Percentiles rank a stretch among this genome's conserved stretches.
phyloP scores from a whole-genome alignment of 441 rosid genomes.

The Syzygium syzygioides region DNA sequence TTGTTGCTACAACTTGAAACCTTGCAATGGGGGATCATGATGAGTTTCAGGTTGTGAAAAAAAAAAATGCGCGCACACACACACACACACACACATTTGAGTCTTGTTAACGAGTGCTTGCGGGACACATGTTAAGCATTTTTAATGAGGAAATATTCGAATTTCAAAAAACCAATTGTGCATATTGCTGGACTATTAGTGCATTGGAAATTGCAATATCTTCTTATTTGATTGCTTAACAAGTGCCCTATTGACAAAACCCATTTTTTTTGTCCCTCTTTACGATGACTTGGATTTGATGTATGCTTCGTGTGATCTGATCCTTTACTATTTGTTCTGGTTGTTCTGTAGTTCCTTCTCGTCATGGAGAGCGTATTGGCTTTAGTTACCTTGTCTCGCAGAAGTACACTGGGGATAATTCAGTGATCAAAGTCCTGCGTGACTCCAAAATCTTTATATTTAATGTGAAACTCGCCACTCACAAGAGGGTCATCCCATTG shows the following conservation, averaged over 20 bases:
- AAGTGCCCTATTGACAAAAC: not conserved
- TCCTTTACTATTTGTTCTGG: not conserved
- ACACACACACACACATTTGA: not conserved
- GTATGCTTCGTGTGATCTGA: not conserved
- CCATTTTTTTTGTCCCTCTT: not conserved
- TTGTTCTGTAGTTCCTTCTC: conserved; percentile 68
- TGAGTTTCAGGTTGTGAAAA: not conserved
- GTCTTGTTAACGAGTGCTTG: not conserved
- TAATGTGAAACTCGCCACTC: conserved; percentile 73
- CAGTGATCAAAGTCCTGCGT: conserved; percentile 71
- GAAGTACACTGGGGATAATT: conserved; percentile 82
- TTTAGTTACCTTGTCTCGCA: conserved; percentile 94
- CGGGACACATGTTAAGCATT: not conserved
- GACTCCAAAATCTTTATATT: conserved; percentile 46
- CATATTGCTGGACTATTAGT: not conserved
- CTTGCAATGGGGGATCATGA: not conserved
- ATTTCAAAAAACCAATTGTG: not conserved
- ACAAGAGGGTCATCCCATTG: conserved; percentile 75
- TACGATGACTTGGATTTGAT: not conserved
- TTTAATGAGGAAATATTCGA: not conserved
- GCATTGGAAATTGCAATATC: not conserved
- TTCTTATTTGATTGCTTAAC: not conserved
- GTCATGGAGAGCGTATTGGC: conserved; percentile 90
- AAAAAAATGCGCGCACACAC: not conserved
- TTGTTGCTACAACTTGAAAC: not conserved